Evolutionary conservation across 306 rosid species (phyloP), one percentile per base, ranked within the genome.

Genomic region (Begonia masoniana): DNA sequence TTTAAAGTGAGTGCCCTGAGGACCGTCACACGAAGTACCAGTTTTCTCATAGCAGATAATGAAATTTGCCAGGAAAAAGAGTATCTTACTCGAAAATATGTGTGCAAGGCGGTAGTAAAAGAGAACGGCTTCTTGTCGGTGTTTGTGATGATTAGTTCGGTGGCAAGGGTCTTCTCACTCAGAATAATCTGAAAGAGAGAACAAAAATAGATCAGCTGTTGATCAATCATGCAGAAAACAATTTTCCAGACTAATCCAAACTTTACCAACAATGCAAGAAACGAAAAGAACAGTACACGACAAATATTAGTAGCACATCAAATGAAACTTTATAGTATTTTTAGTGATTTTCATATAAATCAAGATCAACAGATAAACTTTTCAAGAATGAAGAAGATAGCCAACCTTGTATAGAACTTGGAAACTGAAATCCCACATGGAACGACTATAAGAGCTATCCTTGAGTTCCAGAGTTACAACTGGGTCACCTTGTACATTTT

Each of bases 351-450:
- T 31, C 39, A 1, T 7, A 31, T 31, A 31, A 31, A 31, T 21
- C 3, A 21, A 1, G 24, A 21, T 21, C 24, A 21, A 21, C 24
- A 1, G 24, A 21, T 21, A 1, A 21, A 21, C 24, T 21, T 21
- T 21, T 21, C 4, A 21, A 3, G 49, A 55, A 51, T 24, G 55
- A 56, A 69, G 15, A 68, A 65, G 51, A 31, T 55, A 64, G 58
- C 65, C 49, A 50, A 85, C 97, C 96, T 85, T 83, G 80, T 53
- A 91, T 68, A 83, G 74, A 65, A 88, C 97, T 65, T 75, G 97
- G 61, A 91, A 83, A 74, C 94, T 60, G 67, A 78, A 85, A 83
- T 91, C 96, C 97, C 97, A 91, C 65, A 85, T 85, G 64, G 83
- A 76, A 21, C 79, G 92, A 70, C 85, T 85, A 64, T 83, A 91